These are phyloP conservation scores for Euryodendron excelsum DNA, from an alignment of 148 eudicot species.

Conservation along the genomic window DNA sequence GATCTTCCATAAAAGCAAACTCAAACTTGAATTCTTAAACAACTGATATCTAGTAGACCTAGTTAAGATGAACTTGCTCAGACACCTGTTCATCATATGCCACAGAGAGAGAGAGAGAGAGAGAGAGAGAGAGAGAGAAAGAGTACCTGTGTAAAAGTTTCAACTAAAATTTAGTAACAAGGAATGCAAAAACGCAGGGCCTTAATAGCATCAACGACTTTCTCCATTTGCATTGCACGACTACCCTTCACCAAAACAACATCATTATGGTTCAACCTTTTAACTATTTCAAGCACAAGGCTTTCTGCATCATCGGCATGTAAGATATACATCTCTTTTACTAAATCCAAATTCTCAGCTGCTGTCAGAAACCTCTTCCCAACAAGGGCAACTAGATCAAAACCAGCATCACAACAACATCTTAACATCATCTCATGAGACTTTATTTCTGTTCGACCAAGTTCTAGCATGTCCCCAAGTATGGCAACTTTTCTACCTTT, in stretches of 20 bases:
- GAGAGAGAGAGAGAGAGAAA: neutral
- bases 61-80: neutral
- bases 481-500: constrained; percentile 13
- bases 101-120: neutral
- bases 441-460: constrained; percentile 17
- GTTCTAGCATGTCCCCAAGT: constrained; percentile 21
- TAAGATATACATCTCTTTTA: neutral
- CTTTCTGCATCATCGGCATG: neutral
- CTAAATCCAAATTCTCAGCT: constrained; percentile 9
- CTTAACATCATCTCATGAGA: constrained; percentile 12
- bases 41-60: neutral
- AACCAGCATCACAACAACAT: neutral
- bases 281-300: neutral
- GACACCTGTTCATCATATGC: neutral
- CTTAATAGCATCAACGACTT: constrained; percentile 5
- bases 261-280: neutral
- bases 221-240: constrained; percentile 17
- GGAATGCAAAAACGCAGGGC: neutral
- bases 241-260: constrained; percentile 20
- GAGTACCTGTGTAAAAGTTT: neutral
- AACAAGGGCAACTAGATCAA: constrained; percentile 7
- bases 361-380: constrained; percentile 14
- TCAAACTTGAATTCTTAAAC: neutral
- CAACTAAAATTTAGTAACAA: neutral
- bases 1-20: neutral